These are phyloP conservation scores for Pseudogymnoascus sp. DNA, from an alignment of 2,329 filamentous ascomycete species.

Conservation along the genomic window DNA sequence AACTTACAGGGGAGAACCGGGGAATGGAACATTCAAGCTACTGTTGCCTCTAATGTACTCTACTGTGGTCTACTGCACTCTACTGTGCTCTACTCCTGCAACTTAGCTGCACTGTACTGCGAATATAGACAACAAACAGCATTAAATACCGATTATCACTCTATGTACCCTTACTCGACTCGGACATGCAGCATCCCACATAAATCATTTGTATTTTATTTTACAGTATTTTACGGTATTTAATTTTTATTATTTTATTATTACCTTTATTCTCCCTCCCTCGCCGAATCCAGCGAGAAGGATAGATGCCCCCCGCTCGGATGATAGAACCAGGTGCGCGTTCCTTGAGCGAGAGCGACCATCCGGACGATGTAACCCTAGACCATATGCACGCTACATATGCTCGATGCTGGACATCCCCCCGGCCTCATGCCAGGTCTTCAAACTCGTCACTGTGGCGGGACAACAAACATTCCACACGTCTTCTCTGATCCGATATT, in stretches of 20 bases:
- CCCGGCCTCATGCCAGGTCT: background rate
- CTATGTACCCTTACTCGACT: background rate
- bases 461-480: constrained; percentile 1
- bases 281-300: background rate
- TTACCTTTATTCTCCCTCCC: background rate
- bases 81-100: too few species aligned
- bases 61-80: background rate
- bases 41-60: background rate
- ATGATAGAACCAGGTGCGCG: background rate
- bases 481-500: constrained; percentile 1
- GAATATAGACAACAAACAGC: background rate
- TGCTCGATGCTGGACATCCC: background rate
- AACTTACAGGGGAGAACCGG: background rate
- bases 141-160: background rate
- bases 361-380: background rate
- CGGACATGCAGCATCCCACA: background rate
- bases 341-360: background rate
- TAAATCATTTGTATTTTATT: constrained; percentile 1
- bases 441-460: background rate
- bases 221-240: background rate
- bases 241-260: background rate
- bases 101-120: background rate
- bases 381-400: background rate
- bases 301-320: background rate
- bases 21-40: background rate